Conservation (phyloP, 2,329 filamentous ascomycete species). For the Claviceps africana region DNA sequence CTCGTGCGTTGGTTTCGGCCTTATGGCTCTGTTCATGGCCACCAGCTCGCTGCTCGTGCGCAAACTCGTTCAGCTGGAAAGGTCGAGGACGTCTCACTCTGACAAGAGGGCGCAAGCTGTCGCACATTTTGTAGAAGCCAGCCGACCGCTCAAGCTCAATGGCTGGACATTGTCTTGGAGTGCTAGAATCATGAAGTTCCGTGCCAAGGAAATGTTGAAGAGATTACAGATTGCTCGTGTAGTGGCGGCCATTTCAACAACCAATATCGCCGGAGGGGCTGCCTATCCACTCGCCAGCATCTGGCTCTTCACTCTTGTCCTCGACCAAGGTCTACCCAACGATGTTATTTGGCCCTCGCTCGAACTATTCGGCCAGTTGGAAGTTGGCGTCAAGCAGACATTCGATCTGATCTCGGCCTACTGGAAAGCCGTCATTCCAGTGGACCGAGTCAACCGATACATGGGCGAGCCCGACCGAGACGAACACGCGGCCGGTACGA, state of each 20-base stretch:
- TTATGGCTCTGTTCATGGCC: constrained; percentile 54
- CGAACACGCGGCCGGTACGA: constrained; percentile 26
- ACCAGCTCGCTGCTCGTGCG: constrained; percentile 56
- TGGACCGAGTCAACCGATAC: constrained; percentile 70
- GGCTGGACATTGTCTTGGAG: constrained; percentile 26
- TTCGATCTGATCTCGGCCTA: constrained; percentile 62
- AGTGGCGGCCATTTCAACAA: constrained; percentile 42
- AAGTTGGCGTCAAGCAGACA: constrained; percentile 57
- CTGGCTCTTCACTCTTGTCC: constrained; percentile 63
- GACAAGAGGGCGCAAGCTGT: constrained; percentile 69
- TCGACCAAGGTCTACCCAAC: constrained; percentile 53
- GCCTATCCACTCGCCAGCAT: constrained; percentile 72
- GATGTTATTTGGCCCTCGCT: constrained; percentile 80
- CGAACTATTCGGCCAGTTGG: constrained; percentile 64
- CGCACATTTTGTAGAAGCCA: constrained; percentile 75
- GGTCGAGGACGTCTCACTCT: constrained; percentile 55
- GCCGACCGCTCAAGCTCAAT: constrained; percentile 46
- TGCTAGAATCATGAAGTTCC: constrained; percentile 21
- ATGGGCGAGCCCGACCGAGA: constrained; percentile 75
- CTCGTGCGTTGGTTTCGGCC: constrained; percentile 57
- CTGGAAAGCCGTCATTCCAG: constrained; percentile 70
- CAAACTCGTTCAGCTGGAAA: constrained; percentile 53
- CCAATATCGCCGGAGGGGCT: constrained; percentile 58
- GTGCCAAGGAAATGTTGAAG: constrained; percentile 22
- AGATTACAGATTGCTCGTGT: constrained; percentile 22